A percentile compares a stretch with the other conserved stretches of the same genome.
These are phyloP conservation scores for Globisporangium perplexum DNA, from an alignment of 352 stramenopile species.

Conservation along the genomic window DNA sequence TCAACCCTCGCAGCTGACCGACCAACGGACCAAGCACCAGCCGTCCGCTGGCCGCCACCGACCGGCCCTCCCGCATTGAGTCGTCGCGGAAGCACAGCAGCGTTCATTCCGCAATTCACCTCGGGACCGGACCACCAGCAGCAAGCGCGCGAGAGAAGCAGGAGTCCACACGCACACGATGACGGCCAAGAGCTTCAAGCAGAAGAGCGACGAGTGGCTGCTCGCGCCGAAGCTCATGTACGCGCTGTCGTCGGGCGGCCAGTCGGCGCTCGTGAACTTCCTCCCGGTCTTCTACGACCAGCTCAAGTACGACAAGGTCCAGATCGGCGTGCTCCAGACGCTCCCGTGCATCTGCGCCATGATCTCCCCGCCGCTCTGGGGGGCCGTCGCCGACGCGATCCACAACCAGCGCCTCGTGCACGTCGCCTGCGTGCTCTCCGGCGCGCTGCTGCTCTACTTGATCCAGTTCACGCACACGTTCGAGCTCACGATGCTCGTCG, in stretches of 20 bases:
- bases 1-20: too few relatives aligned
- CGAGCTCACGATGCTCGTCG: conserved; percentile 37
- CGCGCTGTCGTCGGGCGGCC: conserved; percentile 50
- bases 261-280: conserved; percentile 72
- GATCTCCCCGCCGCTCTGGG: conserved; percentile 70
- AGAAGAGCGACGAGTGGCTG: conserved; percentile 17
- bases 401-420: conserved; percentile 58
- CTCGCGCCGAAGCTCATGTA: conserved; percentile 82
- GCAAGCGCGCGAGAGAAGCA: too few relatives aligned
- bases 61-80: background rate
- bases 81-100: background rate
- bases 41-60: too few relatives aligned
- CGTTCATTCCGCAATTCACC: background rate
- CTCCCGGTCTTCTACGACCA: conserved; percentile 71
- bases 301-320: conserved; percentile 57
- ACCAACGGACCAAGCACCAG: too few relatives aligned
- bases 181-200: background rate
- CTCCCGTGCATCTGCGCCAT: conserved; percentile 58
- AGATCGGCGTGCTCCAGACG: conserved; percentile 74
- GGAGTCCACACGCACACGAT: background rate
- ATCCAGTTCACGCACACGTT: conserved; percentile 58
- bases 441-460: conserved; percentile 49
- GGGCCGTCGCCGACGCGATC: conserved; percentile 61
- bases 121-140: background rate
- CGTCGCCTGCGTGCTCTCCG: conserved; percentile 50